Conservation (phyloP, 1,139 yeast genomes). For the Yamadazyma epiphylla region DNA sequence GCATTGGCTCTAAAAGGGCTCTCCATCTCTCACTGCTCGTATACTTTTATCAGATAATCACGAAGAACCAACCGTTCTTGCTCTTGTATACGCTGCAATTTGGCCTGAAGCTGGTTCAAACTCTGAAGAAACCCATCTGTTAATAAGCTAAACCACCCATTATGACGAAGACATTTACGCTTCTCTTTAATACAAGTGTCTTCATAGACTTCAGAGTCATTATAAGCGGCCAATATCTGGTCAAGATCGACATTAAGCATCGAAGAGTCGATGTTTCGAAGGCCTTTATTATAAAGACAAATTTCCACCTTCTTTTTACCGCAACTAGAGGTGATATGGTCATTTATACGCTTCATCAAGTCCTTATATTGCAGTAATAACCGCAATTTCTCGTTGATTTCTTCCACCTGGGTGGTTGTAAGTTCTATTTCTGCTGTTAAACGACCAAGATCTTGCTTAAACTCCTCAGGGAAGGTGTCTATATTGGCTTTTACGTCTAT, state of each 20-base stretch:
- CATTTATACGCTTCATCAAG: constrained; percentile 34
- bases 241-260: constrained; percentile 14
- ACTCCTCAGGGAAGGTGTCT: constrained; percentile 25
- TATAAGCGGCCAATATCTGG: constrained; percentile 11
- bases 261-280: constrained; percentile 6
- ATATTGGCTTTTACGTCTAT: constrained; percentile 20
- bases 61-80: constrained; percentile 8
- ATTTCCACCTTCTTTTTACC: constrained; percentile 18
- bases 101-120: constrained; percentile 21
- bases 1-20: no score
- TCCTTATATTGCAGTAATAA: constrained; percentile 32
- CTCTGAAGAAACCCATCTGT: constrained; percentile 40
- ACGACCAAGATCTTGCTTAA: constrained; percentile 18
- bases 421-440: constrained; percentile 19
- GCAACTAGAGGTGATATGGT: constrained; percentile 16
- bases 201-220: constrained; percentile 15
- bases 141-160: constrained; percentile 60
- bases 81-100: constrained; percentile 4
- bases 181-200: constrained; percentile 57
- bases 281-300: constrained; percentile 9
- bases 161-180: constrained; percentile 62
- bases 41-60: constrained; percentile 12
- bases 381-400: constrained; percentile 15
- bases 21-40: no score
- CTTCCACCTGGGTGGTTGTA: constrained; percentile 17